Evolutionary conservation across 2,329 filamentous ascomycete species (phyloP).

Genomic region (Sporothrix euskadiensis): DNA sequence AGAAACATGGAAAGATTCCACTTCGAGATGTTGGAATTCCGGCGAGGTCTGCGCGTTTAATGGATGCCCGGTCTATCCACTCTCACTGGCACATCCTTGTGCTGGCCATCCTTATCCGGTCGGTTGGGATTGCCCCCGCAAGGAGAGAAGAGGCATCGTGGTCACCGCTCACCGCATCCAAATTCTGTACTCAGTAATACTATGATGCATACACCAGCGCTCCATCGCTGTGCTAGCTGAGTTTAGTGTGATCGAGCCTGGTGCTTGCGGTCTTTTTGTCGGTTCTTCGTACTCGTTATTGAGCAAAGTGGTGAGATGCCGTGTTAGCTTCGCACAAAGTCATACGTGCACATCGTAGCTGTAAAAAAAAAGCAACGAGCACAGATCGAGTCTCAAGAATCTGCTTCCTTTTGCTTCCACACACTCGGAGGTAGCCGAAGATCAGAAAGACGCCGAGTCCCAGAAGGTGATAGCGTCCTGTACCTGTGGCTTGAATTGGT

Average conservation of each 20-base stretch:
- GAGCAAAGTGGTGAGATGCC: background rate
- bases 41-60: background rate
- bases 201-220: background rate
- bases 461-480: slow-evolving; percentile 11
- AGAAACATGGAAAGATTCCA: background rate
- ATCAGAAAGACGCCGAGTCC: slow-evolving; percentile 11
- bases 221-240: background rate
- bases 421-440: slow-evolving; percentile 28
- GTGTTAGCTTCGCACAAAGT: background rate
- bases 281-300: background rate
- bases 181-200: background rate
- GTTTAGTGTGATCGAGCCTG: background rate
- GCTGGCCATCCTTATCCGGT: background rate
- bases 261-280: background rate
- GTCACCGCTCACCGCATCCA: slow-evolving; percentile 13
- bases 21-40: background rate
- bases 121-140: background rate
- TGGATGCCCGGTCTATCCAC: slow-evolving; percentile 6
- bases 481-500: slow-evolving; percentile 10
- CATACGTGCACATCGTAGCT: background rate
- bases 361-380: background rate
- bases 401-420: background rate
- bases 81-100: background rate
- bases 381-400: background rate
- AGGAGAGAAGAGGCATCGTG: background rate